Evolutionary conservation across 1,284 basidiomycete genomes (phyloP).

Genomic region (Sphagnurus paluster): DNA sequence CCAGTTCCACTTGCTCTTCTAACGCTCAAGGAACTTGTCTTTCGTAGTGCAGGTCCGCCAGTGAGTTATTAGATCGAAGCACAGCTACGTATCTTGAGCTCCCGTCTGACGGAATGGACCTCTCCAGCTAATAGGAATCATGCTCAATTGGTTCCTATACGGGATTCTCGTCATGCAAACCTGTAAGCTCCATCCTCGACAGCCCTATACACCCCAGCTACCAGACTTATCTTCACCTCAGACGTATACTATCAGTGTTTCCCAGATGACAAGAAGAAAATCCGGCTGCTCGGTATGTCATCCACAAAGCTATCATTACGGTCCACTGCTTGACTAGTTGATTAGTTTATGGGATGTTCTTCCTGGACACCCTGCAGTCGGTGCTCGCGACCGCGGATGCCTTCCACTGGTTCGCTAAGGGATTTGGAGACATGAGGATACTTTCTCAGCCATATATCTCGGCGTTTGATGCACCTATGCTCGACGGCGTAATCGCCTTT

Average conservation of each 20-base stretch:
- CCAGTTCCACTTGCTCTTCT: background rate
- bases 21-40: background rate
- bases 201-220: background rate
- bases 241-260: conserved; percentile 8
- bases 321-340: background rate
- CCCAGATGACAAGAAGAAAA: background rate
- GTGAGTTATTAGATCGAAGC: background rate
- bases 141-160: conserved; percentile 13
- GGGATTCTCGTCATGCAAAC: conserved; percentile 15
- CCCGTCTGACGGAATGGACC: background rate
- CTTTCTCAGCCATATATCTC: conserved; percentile 6
- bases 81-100: no score
- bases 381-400: conserved; percentile 14
- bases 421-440: conserved; percentile 15
- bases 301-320: background rate
- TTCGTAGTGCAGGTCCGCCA: background rate
- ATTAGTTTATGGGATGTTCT: conserved; percentile 6
- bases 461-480: conserved; percentile 12
- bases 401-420: conserved; percentile 17
- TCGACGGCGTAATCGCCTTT: conserved; percentile 11
- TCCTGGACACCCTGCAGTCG: conserved; percentile 14
- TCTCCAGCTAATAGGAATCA: conserved; percentile 8
- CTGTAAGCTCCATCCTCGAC: background rate
- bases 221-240: background rate
- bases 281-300: conserved; percentile 1